Evolutionary conservation across 2,329 filamentous ascomycete species (phyloP).

Genomic region (Ophiocordyceps camponoti-leonardi): DNA sequence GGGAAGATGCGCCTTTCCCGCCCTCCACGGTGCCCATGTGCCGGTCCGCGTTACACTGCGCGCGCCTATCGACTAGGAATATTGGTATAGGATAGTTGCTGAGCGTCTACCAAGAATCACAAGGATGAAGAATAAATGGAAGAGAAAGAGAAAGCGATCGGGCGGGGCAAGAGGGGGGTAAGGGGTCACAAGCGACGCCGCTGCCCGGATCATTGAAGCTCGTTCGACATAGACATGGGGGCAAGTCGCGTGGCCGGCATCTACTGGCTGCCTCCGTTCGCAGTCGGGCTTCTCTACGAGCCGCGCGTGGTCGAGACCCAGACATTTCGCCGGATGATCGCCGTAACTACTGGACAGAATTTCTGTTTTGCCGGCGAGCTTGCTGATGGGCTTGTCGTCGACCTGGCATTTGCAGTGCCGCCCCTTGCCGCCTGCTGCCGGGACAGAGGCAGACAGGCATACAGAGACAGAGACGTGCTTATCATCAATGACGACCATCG

Average conservation of each 20-base stretch:
- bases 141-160: neutral
- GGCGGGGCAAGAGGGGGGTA: too few species aligned
- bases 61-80: neutral
- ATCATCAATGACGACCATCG: neutral
- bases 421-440: neutral
- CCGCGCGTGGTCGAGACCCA: neutral
- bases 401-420: neutral
- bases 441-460: too few species aligned
- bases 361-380: neutral
- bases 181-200: neutral
- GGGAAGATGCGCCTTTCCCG: neutral
- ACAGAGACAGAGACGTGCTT: neutral
- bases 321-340: neutral
- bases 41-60: neutral
- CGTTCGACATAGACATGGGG: neutral
- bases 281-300: neutral
- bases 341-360: neutral
- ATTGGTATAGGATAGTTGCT: neutral
- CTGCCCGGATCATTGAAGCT: neutral
- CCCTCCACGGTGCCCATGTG: neutral
- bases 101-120: too few species aligned
- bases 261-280: neutral
- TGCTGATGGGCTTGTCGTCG: neutral
- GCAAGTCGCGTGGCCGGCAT: conserved; percentile 1
- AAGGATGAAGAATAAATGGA: neutral